These are phyloP conservation scores for Kalanchoe fedtschenkoi DNA, from an alignment of 164 flowering plant species.

Conservation along the genomic window DNA sequence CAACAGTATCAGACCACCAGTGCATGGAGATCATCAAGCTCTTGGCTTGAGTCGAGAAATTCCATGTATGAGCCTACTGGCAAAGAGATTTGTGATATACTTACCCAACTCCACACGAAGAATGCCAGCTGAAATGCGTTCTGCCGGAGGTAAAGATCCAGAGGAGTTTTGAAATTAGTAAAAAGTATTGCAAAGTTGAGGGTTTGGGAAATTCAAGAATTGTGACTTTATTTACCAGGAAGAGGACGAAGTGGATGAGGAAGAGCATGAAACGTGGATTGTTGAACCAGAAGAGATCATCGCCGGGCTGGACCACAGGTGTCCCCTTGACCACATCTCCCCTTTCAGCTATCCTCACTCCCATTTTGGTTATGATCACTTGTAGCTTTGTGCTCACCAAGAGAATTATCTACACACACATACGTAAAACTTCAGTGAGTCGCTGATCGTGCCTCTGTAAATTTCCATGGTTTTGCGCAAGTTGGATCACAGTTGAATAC, in stretches of 20 bases:
- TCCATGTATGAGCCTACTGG: too few species aligned
- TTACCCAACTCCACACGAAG: slow-evolving; percentile 42
- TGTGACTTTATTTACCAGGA: slow-evolving; percentile 25
- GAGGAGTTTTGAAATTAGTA: too few species aligned
- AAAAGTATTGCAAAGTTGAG: neutral
- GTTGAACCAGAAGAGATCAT: slow-evolving; percentile 53
- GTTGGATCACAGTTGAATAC: neutral
- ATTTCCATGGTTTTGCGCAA: neutral
- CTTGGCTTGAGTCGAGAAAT: too few species aligned
- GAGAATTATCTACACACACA: slow-evolving; percentile 27
- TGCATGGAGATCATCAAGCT: too few species aligned
- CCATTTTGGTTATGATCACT: slow-evolving; percentile 46
- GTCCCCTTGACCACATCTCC: slow-evolving; percentile 48
- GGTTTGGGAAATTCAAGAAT: neutral
- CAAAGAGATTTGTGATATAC: too few species aligned
- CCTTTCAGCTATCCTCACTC: slow-evolving; percentile 36
- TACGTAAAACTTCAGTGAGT: neutral
- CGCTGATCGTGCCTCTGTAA: neutral
- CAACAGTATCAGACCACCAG: neutral
- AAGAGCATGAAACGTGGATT: slow-evolving; percentile 39
- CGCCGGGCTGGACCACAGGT: slow-evolving; percentile 45
- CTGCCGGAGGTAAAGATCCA: too few species aligned
- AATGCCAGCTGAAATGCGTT: slow-evolving; percentile 62
- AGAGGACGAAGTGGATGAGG: slow-evolving; percentile 43
- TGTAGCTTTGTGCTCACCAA: slow-evolving; percentile 49